These are phyloP conservation scores for Debaryomyces coudertii DNA, from an alignment of 1,139 yeast species.

Conservation along the genomic window DNA sequence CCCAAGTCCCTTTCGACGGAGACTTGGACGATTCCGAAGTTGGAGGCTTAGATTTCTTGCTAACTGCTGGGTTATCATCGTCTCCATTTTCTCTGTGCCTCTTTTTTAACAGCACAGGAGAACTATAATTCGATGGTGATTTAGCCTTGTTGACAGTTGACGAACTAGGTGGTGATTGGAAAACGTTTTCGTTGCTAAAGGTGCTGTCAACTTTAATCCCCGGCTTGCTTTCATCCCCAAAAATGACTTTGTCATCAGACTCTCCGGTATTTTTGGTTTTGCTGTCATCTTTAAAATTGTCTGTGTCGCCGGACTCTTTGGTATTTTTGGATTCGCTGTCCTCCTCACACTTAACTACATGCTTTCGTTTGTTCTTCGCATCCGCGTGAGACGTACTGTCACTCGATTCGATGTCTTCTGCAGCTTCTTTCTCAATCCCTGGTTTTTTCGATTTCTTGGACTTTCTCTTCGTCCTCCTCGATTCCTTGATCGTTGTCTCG, in stretches of 20 bases:
- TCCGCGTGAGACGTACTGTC: neutral
- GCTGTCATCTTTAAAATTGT: neutral
- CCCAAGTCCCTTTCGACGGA: neutral
- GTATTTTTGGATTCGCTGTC: too few species aligned
- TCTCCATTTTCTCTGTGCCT: slow-evolving; percentile 7
- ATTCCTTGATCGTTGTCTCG: slow-evolving; percentile 1
- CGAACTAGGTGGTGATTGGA: slow-evolving; percentile 35
- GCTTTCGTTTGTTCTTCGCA: neutral
- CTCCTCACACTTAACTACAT: neutral
- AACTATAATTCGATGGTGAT: slow-evolving; percentile 12
- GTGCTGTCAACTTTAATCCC: slow-evolving; percentile 20
- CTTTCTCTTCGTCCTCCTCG: slow-evolving; percentile 7
- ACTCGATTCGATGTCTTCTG: neutral
- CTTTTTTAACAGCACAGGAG: slow-evolving; percentile 5
- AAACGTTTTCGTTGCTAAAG: slow-evolving; percentile 43
- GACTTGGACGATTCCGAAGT: neutral
- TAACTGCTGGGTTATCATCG: slow-evolving; percentile 8
- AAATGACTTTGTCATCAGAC: neutral
- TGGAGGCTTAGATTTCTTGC: slow-evolving; percentile 9
- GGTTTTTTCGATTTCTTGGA: neutral
- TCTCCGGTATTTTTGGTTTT: too few species aligned
- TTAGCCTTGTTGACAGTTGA: slow-evolving; percentile 27
- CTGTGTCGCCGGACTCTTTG: neutral
- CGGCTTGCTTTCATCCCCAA: neutral
- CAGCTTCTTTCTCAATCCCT: slow-evolving; percentile 4